Evolutionary conservation across 2,329 filamentous ascomycete genomes (phyloP).

Genomic region (Ophiostoma australiae): DNA sequence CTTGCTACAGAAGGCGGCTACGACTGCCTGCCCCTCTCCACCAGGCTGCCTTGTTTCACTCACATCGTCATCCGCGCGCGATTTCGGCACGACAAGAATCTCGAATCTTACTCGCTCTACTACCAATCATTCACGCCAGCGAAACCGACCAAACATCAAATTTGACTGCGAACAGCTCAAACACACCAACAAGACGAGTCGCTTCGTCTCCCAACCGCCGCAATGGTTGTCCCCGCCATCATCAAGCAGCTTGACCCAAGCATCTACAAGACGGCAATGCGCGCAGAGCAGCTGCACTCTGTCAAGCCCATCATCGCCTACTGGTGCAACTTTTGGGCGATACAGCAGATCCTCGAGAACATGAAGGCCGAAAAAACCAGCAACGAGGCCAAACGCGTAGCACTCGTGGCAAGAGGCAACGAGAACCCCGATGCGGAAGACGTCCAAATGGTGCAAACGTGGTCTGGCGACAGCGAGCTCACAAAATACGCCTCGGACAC

Average conservation of each 20-base stretch:
- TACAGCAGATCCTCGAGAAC: conserved; percentile 72
- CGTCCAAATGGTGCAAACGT: conserved; percentile 48
- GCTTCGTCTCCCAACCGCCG: conserved; percentile 24
- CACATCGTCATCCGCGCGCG: background rate
- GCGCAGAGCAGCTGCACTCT: conserved; percentile 77
- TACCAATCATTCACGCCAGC: background rate
- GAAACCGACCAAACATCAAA: background rate
- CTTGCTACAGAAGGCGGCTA: background rate
- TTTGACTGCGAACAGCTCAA: background rate
- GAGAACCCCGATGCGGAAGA: conserved; percentile 2
- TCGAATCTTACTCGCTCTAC: background rate
- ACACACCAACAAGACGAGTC: background rate
- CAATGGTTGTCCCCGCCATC: conserved; percentile 69
- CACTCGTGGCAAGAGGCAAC: background rate
- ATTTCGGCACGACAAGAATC: background rate
- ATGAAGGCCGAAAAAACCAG: background rate
- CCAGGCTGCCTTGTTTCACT: conserved; percentile 15
- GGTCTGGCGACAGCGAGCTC: conserved; percentile 62
- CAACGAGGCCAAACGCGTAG: background rate
- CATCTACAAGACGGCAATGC: conserved; percentile 65
- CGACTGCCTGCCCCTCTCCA: background rate
- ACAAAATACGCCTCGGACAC: conserved; percentile 89
- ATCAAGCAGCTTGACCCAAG: conserved; percentile 77
- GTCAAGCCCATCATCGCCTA: conserved; percentile 87
- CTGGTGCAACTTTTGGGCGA: conserved; percentile 93